These are phyloP conservation scores for Xylariaceae sp. DNA, from an alignment of 2,329 filamentous ascomycete species.

Conservation along the genomic window DNA sequence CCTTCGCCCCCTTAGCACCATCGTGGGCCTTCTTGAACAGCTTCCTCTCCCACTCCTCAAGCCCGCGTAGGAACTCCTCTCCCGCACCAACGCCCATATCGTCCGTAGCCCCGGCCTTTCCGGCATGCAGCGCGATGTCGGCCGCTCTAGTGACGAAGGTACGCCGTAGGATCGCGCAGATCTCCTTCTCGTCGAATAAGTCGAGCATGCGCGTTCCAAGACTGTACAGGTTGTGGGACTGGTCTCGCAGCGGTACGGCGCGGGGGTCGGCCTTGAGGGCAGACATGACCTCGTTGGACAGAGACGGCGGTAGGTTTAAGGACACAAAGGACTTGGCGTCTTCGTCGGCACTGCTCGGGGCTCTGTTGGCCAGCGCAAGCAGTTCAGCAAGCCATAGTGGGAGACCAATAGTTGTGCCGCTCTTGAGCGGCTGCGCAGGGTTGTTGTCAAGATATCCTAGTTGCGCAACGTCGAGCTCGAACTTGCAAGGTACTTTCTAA, in stretches of 20 bases:
- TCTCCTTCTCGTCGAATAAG: slow-evolving; percentile 75
- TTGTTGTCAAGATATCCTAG: slow-evolving; percentile 89
- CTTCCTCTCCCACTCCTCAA: slow-evolving; percentile 85
- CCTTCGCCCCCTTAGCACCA: slow-evolving; percentile 63
- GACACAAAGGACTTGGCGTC: slow-evolving; percentile 60
- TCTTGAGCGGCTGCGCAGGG: slow-evolving; percentile 64
- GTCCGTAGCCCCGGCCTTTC: slow-evolving; percentile 69
- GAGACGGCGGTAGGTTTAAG: slow-evolving; percentile 73
- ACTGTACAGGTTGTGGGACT: slow-evolving; percentile 83
- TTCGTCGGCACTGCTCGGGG: slow-evolving; percentile 35
- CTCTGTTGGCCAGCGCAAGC: slow-evolving; percentile 65
- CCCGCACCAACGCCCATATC: slow-evolving; percentile 52
- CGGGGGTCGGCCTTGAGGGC: slow-evolving; percentile 87
- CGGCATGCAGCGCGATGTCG: slow-evolving; percentile 83
- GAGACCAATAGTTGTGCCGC: slow-evolving; percentile 73
- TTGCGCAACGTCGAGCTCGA: slow-evolving; percentile 82
- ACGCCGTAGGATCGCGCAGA: slow-evolving; percentile 70
- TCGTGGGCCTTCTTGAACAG: slow-evolving; percentile 72
- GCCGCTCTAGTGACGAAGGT: slow-evolving; percentile 78
- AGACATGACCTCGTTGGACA: slow-evolving; percentile 76
- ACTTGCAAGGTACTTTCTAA: slow-evolving; percentile 92
- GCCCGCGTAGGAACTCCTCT: slow-evolving; percentile 77
- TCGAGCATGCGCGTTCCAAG: slow-evolving; percentile 83
- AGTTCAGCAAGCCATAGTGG: slow-evolving; percentile 95
- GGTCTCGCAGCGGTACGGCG: slow-evolving; percentile 75